Conservation (phyloP, 2,329 filamentous ascomycete genomes). For the Arthroderma uncinatum region DNA sequence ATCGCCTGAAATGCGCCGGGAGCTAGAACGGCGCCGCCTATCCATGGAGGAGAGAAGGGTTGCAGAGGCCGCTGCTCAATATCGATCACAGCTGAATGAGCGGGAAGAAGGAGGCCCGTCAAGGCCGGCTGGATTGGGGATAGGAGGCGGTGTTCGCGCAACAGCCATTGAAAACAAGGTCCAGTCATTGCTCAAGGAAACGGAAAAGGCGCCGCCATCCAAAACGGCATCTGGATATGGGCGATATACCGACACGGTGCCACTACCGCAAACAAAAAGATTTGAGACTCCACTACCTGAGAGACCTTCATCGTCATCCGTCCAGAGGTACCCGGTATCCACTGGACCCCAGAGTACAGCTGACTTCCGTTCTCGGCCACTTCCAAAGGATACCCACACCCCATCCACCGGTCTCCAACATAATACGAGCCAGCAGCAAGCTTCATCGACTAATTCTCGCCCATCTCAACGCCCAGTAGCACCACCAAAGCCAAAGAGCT, state of each 20-base stretch:
- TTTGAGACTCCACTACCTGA: constrained; percentile 17
- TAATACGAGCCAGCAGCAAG: constrained; percentile 13
- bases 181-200: constrained; percentile 72
- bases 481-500: constrained; percentile 51
- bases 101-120: constrained; percentile 41
- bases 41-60: constrained; percentile 85
- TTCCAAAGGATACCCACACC: constrained; percentile 8
- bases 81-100: constrained; percentile 61
- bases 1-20: constrained; percentile 77
- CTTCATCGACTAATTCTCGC: constrained; percentile 24
- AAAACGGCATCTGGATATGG: constrained; percentile 85
- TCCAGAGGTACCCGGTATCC: not conserved
- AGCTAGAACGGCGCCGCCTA: constrained; percentile 70
- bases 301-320: constrained; percentile 8
- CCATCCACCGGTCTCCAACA: not conserved
- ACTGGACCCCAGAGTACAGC: not conserved
- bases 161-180: constrained; percentile 87
- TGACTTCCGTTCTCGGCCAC: constrained; percentile 5
- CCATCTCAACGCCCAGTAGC: constrained; percentile 39
- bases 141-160: constrained; percentile 49
- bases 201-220: constrained; percentile 47
- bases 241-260: constrained; percentile 55
- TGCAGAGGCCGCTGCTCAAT: constrained; percentile 77
- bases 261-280: constrained; percentile 32
- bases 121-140: constrained; percentile 26